Conservation (phyloP, 2,329 filamentous ascomycete species). For the Thelonectria discophora region DNA sequence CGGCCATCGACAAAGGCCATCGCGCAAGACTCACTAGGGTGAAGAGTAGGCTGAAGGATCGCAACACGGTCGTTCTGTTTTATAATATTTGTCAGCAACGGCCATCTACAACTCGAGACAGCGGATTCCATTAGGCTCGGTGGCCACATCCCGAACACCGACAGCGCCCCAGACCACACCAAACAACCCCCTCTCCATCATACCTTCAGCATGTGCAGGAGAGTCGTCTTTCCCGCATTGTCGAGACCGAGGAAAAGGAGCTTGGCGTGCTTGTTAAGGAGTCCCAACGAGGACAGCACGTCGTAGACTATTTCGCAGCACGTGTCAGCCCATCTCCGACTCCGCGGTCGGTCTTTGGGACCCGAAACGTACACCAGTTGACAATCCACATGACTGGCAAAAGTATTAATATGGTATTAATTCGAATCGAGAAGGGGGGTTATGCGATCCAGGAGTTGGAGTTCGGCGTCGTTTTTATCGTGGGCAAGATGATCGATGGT, state of each 20-base stretch:
- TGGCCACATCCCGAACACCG: conserved; percentile 10
- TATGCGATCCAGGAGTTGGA: conserved; percentile 25
- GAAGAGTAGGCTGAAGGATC: conserved; percentile 87
- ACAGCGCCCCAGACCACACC: conserved; percentile 6
- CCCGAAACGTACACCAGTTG: conserved; percentile 83
- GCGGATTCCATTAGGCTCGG: neutral
- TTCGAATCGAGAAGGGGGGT: conserved; percentile 32
- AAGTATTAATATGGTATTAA: conserved; percentile 37
- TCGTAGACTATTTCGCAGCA: conserved; percentile 73
- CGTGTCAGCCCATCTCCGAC: conserved; percentile 45
- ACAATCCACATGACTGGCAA: conserved; percentile 84
- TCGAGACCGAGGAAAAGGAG: conserved; percentile 92
- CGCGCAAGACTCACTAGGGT: conserved; percentile 74
- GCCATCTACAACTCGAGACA: conserved; percentile 10
- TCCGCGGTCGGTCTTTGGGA: conserved; percentile 15
- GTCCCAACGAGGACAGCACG: conserved; percentile 83
- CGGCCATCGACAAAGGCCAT: neutral
- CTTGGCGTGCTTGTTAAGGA: conserved; percentile 96
- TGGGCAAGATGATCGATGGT: conserved; percentile 37
- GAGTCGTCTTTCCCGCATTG: conserved; percentile 93
- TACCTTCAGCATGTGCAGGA: conserved; percentile 96
- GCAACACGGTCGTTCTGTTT: conserved; percentile 88
- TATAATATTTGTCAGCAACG: conserved; percentile 39
- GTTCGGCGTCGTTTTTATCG: conserved; percentile 37
- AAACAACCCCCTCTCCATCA: conserved; percentile 41